Evolutionary conservation across 2,329 filamentous ascomycete genomes (phyloP), one percentile per base, ranked within the genome.

Genomic region (Cercospora sojina): DNA sequence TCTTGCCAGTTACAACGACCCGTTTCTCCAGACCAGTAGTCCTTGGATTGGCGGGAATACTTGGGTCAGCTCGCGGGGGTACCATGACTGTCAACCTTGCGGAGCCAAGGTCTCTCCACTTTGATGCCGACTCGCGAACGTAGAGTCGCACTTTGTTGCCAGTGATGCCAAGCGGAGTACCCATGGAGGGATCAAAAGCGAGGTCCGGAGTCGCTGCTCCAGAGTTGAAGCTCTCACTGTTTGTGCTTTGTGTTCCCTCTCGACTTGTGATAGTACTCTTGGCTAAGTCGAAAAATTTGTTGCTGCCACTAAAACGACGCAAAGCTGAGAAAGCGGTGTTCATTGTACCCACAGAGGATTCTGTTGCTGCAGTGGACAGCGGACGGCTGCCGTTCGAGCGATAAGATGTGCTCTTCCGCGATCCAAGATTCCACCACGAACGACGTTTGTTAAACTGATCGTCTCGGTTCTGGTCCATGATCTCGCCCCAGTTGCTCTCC

Each of bases 101-200:
- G 72, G 91, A 89, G 70, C 95, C 94, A 81, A 93, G 88, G 76
- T 98, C 93, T 68, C 92, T 89, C 95, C 95, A 99, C 77, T 94
- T 94, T 59, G 88, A 88, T 1, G 86, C 83, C 9, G 82, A 83
- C 67, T 93, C 90, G 59, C 94, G 88, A 58, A 91, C 84, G 77
- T 98, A 97, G 12, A 98, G 86, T 38, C 93, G 86, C 72, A 97
- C 91, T 72, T 93, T 93, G 60, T 94, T 88, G 74, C 95, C 93
- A 63, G 89, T 89, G 65, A 92, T 88, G 62, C 89, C 90, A 23
- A 89, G 79, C 20, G 88, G 84, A 20, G 77, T 76, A 7, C 77
- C 78, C 35, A 76, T 62, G 29, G 68, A 71, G 5, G 74, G 72
- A 51, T 78, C 78, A 20, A 75, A 67, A 29, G 71, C 71, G 55